Evolutionary conservation across 2,329 filamentous ascomycete species (phyloP).

Genomic region (Cordyceps cicadae): DNA sequence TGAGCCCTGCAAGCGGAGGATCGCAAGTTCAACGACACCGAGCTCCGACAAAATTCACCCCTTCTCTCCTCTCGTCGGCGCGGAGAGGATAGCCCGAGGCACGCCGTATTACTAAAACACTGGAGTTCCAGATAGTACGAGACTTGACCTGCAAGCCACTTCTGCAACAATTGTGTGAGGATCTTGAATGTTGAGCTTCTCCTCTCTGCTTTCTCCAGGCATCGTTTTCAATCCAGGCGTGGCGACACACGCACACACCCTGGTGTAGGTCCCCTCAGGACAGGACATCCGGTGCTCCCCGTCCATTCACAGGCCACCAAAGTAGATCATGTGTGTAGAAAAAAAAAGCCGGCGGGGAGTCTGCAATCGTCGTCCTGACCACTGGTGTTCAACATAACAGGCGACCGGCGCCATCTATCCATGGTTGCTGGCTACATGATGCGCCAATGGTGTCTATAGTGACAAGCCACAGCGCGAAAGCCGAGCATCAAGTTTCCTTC

Average conservation of each 20-base stretch:
- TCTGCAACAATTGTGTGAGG: background rate
- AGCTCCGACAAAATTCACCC: background rate
- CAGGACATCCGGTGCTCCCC: slow-evolving; percentile 1
- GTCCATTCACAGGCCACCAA: background rate
- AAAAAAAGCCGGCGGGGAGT: background rate
- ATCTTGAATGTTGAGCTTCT: background rate
- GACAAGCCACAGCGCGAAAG: slow-evolving; percentile 1
- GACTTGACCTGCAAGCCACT: background rate
- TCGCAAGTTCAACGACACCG: background rate
- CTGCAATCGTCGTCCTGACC: background rate
- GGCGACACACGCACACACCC: background rate
- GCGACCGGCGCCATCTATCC: background rate
- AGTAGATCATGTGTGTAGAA: background rate
- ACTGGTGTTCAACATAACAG: background rate
- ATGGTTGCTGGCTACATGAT: background rate
- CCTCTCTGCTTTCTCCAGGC: background rate
- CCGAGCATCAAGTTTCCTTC: background rate
- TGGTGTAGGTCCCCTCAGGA: background rate
- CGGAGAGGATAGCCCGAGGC: background rate
- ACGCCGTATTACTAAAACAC: background rate
- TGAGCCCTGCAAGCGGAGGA: background rate
- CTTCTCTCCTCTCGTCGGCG: background rate
- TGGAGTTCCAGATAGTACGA: background rate
- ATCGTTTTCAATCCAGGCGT: background rate
- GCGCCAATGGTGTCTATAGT: background rate